Evolutionary conservation across 2,329 filamentous ascomycete genomes (phyloP), one percentile per base, ranked within the genome.

Genomic region (Bimuria novae-zelandiae): DNA sequence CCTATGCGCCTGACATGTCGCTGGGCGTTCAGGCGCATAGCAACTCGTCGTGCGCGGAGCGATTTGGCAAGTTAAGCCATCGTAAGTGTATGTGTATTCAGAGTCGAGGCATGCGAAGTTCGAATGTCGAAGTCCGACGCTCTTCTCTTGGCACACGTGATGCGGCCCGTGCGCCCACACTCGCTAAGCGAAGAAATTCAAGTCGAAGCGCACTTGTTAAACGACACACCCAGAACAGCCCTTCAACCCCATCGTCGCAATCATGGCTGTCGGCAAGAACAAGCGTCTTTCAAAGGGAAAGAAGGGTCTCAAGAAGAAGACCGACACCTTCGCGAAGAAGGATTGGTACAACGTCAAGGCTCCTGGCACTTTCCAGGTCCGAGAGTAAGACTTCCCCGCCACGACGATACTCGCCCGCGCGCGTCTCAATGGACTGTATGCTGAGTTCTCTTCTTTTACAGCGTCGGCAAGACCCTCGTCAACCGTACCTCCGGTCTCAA

Each of bases 251-350:
- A 63, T 75, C 79, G 79, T 84, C 83, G 82, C 82, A 86, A 87
- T 79, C 79, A 89, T 91, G 88, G 88, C 88, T 84, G 88, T 91
- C 80, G 88, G 88, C 84, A 91, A 91, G 90, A 99, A 99, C 89
- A 99, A 99, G 92, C 92, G 94, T 86, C 88, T 99, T 84, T 97
- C 94, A 69, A 99, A 99, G 88, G 94, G 94, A 84, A 99, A 97
- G 91, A 99, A 99, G 88, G 93, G 94, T 81, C 86, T 97, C 79
- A 97, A 97, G 91, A 97, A 99, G 93, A 93, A 93, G 84, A 93
- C 92, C 75, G 94, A 99, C 81, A 93, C 94, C 75, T 97, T 97
- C 85, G 86, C 92, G 75, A 90, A 93, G 79, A 99, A 99, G 87
- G 94, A 97, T 80, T 97, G 95, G 90, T 99, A 92, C 84, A 90